Evolutionary conservation across 2,329 filamentous ascomycete species (phyloP).

Genomic region (Huntiella omanensis): DNA sequence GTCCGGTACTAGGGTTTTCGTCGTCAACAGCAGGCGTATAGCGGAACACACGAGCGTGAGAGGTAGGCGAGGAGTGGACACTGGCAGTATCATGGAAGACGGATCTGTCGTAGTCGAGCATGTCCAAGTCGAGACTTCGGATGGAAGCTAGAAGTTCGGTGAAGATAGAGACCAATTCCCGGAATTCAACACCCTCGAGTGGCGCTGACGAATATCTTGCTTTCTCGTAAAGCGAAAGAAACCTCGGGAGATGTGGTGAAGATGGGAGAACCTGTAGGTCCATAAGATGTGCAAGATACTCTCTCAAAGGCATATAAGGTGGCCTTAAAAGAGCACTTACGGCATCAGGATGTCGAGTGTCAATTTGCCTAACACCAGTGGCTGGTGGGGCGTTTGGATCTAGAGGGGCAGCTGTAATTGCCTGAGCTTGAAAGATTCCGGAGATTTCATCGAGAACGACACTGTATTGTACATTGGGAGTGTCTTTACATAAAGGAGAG

Average conservation of each 20-base stretch:
- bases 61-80: conserved; percentile 1
- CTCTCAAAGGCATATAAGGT: conserved; percentile 52
- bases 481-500: conserved; percentile 53
- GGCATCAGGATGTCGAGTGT: conserved; percentile 42
- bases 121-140: conserved; percentile 37
- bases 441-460: conserved; percentile 70
- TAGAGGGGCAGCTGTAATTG: conserved; percentile 60
- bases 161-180: conserved; percentile 66
- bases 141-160: conserved; percentile 63
- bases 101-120: conserved; percentile 21
- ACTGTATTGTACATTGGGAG: conserved; percentile 67
- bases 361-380: conserved; percentile 12
- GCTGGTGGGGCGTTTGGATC: conserved; percentile 6
- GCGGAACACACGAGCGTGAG: background rate
- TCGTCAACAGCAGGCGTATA: conserved; percentile 4
- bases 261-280: conserved; percentile 39
- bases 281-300: conserved; percentile 57
- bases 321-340: conserved; percentile 54
- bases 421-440: conserved; percentile 80
- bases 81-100: conserved; percentile 1
- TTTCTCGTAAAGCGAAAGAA: conserved; percentile 61
- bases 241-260: conserved; percentile 24
- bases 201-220: conserved; percentile 62
- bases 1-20: conserved; percentile 2
- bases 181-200: conserved; percentile 52